Percentiles rank a stretch among this genome's conserved stretches.
Conservation (phyloP, 2,329 filamentous ascomycete genomes). For the Stachybotrys echinatus region DNA sequence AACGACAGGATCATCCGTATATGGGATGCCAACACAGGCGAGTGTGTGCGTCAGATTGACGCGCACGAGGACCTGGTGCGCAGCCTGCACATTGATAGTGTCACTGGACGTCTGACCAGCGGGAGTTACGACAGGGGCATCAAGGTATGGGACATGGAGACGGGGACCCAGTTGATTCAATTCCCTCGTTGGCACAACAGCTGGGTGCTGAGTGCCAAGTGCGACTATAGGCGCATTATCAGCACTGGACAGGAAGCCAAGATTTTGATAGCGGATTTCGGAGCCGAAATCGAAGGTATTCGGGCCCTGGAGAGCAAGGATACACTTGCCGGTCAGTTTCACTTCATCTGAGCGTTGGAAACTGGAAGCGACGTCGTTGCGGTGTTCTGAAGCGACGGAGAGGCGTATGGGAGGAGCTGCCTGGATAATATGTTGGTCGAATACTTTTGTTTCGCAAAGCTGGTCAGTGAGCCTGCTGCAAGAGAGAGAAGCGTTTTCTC, state of each 20-base stretch:
- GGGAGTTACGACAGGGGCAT: conserved; percentile 95
- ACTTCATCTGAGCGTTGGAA: conserved; percentile 18
- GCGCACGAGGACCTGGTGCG: conserved; percentile 85
- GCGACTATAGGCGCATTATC: conserved; percentile 89
- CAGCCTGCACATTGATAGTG: conserved; percentile 82
- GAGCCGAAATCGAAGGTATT: conserved; percentile 52
- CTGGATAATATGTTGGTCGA: background rate
- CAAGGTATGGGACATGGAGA: conserved; percentile 86
- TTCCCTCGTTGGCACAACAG: conserved; percentile 94
- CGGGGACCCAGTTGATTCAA: conserved; percentile 71
- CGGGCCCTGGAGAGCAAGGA: conserved; percentile 48
- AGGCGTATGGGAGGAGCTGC: no score
- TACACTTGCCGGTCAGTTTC: conserved; percentile 9
- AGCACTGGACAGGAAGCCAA: conserved; percentile 92
- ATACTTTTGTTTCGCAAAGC: no score
- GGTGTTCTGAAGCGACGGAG: background rate
- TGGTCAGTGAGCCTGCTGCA: background rate
- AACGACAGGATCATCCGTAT: conserved; percentile 96
- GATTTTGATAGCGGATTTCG: conserved; percentile 92
- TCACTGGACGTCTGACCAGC: conserved; percentile 80
- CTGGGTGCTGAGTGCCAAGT: conserved; percentile 95
- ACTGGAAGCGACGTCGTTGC: background rate
- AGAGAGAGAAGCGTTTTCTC: no score
- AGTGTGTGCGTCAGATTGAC: conserved; percentile 72
- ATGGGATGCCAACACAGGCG: conserved; percentile 88